Base-by-base conservation (phyloP, 192 early-diverging fungal species). In the Coemansia sp. region DNA sequence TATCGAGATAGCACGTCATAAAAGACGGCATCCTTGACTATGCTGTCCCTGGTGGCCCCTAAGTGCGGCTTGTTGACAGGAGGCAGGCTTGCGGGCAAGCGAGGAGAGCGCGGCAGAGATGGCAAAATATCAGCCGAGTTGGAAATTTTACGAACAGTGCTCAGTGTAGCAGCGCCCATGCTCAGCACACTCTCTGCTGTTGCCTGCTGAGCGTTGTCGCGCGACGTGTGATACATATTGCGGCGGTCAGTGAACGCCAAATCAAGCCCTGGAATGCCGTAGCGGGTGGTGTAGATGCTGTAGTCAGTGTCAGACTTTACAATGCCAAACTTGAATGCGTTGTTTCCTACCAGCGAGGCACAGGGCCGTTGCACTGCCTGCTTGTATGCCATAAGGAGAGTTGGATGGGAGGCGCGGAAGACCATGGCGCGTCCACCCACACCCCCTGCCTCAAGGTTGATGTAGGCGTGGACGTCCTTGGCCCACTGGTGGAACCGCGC, bases 401-500 rank as follows among this genome's bases (percentile, higher is more conserved):
- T 36, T 11, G 83, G 77, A 26, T 78, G 68, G 11, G 83, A 82
- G 33, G 81, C 80, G 33, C 88, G 84, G 72, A 88, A 90, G 19
- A 90, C 63, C 46, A 84, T 67, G 15, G 87, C 84, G 40, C 85
- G 84, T 19, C 88, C 88, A 18, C 88, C 88, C 22, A 86, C 86
- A 38, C 88, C 87, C 35, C 87, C 87, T 11, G 85, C 87, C 72
- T 90, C 88, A 6, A 90, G 81, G 58, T 88, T 87, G 50, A 90
- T 67, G 63, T 87, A 90, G 1, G 81, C 81, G 42, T 85, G 84
- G 62, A 88, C 80, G 10, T 85, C 72, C 5, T 71, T 74, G 7
- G 80, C 75, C 88, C 88, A 90, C 26, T 74, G 81, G 53, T 90
- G 88, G 46, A 74, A 74, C 21, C 83, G 74, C 24, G 86, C 82